These are phyloP conservation scores for Truncatella angustata DNA, from an alignment of 2,329 filamentous ascomycete genomes.

Conservation along the genomic window DNA sequence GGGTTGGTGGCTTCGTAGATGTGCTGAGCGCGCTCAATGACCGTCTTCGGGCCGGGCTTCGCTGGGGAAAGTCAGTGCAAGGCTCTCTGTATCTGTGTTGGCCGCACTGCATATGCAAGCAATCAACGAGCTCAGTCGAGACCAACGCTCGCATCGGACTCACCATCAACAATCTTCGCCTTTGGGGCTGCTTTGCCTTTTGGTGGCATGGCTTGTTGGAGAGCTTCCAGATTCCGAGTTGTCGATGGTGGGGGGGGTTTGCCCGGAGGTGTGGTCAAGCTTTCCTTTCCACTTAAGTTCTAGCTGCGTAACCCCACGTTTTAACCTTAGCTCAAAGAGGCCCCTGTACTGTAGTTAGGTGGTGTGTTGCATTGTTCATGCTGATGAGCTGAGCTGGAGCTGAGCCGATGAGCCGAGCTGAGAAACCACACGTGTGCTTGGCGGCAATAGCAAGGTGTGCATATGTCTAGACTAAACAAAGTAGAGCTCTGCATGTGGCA, in stretches of 20 bases:
- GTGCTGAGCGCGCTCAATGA: slow-evolving; percentile 46
- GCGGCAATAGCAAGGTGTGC: too few relatives aligned
- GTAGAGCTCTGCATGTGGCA: too few relatives aligned
- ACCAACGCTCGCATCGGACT: slow-evolving; percentile 13
- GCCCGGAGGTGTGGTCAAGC: slow-evolving; percentile 3
- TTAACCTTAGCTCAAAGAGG: too few relatives aligned
- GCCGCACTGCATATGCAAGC: not conserved
- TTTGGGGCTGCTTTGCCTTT: slow-evolving; percentile 24
- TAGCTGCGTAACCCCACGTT: slow-evolving; percentile 4
- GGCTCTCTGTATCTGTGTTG: too few relatives aligned
- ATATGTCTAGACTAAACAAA: too few relatives aligned
- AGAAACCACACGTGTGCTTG: too few relatives aligned
- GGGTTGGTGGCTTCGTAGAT: slow-evolving; percentile 51
- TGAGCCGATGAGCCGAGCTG: too few relatives aligned
- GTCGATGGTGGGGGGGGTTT: slow-evolving; percentile 9
- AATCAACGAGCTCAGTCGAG: too few relatives aligned
- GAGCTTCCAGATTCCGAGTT: slow-evolving; percentile 7
- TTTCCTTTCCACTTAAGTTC: too few relatives aligned
- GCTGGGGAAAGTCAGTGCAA: slow-evolving; percentile 8
- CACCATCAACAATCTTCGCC: slow-evolving; percentile 26
- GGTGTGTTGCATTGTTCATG: too few relatives aligned
- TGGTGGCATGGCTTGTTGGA: slow-evolving; percentile 23
- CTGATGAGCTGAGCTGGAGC: too few relatives aligned
- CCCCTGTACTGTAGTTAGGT: too few relatives aligned
- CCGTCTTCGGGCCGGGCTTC: slow-evolving; percentile 36